Conservation (phyloP, 2,329 filamentous ascomycete genomes). For the Pseudogymnoascus pannorum region DNA sequence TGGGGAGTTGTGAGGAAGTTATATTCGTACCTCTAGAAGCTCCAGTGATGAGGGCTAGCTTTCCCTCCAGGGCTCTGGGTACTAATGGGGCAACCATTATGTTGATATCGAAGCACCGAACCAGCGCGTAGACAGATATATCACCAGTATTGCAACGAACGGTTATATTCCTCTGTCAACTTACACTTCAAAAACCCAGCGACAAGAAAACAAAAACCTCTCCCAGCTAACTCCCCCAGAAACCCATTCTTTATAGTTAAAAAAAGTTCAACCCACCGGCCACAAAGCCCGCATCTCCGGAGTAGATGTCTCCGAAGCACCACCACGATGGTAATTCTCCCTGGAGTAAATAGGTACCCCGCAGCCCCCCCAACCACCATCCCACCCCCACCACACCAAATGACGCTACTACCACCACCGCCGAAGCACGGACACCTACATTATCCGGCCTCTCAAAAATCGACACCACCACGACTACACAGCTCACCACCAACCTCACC, state of each 20-base stretch:
- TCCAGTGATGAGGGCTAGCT: constrained; percentile 72
- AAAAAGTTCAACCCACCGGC: not conserved
- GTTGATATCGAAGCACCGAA: not conserved
- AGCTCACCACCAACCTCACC: not conserved
- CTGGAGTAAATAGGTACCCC: too few species aligned
- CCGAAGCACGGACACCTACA: not conserved
- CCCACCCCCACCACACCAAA: not conserved
- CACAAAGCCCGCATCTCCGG: not conserved
- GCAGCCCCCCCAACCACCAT: not conserved
- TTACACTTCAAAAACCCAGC: not conserved
- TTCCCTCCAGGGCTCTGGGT: constrained; percentile 51
- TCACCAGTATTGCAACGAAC: not conserved
- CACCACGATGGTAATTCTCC: not conserved
- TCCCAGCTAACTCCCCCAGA: not conserved
- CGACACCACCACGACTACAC: too few species aligned
- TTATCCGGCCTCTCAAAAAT: not conserved
- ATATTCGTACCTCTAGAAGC: constrained; percentile 60
- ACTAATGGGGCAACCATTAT: not conserved
- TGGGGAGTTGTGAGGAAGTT: not conserved
- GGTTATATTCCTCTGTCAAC: not conserved
- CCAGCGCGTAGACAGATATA: not conserved
- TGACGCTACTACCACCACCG: not conserved
- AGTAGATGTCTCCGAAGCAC: not conserved
- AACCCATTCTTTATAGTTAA: not conserved
- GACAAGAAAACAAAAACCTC: not conserved